A percentile compares a stretch with the other conserved stretches of the same genome.
These are phyloP conservation scores for Flaveria trinervia DNA, from an alignment of 129 eudicot genomes.

Conservation along the genomic window DNA sequence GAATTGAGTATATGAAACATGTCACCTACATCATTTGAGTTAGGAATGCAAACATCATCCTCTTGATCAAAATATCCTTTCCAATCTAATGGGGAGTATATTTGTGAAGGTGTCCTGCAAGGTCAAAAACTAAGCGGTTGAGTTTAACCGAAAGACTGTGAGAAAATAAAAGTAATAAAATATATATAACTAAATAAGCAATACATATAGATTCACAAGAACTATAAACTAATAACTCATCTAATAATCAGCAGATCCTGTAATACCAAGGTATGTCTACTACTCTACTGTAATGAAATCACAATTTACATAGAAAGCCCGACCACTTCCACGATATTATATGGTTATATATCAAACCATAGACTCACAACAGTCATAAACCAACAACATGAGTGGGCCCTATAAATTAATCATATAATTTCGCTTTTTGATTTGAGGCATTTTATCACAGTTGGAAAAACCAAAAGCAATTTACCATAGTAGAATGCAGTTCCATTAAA, in stretches of 20 bases:
- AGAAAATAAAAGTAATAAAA: neutral
- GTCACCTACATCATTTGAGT: constrained; percentile 66
- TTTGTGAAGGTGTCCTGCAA: constrained; percentile 62
- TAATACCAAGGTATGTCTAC: neutral
- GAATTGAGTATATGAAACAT: constrained; percentile 9
- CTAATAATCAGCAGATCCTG: constrained; percentile 17
- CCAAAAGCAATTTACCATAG: neutral
- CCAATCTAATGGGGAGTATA: constrained; percentile 84
- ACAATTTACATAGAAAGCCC: neutral
- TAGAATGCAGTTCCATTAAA: neutral
- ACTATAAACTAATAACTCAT: neutral
- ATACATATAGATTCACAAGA: neutral
- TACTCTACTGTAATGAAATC: neutral
- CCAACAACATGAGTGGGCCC: neutral
- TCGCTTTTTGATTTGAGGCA: neutral
- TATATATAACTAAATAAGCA: neutral
- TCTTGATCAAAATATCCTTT: constrained; percentile 73
- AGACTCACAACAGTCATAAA: neutral
- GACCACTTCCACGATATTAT: neutral
- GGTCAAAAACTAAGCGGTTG: neutral
- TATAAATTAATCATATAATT: neutral
- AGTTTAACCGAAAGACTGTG: neutral
- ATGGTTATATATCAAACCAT: neutral
- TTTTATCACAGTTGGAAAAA: neutral
- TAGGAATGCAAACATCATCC: constrained; percentile 78